Percentiles rank a stretch among this genome's conserved stretches.
phyloP scores from a whole-genome alignment of 306 rosid species.

The Cicer yamashitae region DNA sequence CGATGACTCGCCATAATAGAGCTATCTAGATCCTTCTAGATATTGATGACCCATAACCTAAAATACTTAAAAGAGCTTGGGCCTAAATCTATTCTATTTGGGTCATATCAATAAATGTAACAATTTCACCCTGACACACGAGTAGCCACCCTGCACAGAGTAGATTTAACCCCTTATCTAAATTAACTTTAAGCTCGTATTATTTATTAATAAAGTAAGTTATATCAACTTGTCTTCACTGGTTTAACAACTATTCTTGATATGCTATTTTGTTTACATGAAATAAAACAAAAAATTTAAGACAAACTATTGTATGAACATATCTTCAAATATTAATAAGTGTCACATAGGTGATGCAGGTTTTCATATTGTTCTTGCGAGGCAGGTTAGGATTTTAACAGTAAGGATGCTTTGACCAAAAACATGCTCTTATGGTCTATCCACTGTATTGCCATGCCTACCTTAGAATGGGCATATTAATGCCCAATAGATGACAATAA shows the following conservation, averaged over 20 bases:
- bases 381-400: not conserved
- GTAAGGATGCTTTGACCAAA: not conserved
- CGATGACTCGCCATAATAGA: too few species aligned
- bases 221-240: not conserved
- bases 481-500: conserved; percentile 5
- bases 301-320: not conserved
- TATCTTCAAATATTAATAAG: conserved; percentile 11
- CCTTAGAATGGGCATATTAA: conserved; percentile 6
- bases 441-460: conserved; percentile 7
- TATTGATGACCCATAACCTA: too few species aligned
- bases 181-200: not conserved
- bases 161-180: not conserved
- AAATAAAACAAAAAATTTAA: not conserved
- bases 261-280: not conserved
- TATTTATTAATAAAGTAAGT: not conserved
- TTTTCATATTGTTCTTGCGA: not conserved
- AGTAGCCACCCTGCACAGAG: not conserved
- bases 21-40: too few species aligned
- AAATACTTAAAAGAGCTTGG: too few species aligned
- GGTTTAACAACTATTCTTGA: not conserved
- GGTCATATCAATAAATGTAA: not conserved
- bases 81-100: too few species aligned
- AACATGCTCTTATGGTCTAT: not conserved
- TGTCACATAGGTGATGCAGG: not conserved
- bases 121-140: not conserved